Evolutionary conservation across 768 basidiomycete genomes (phyloP).

Genomic region (Pulveroboletus ravenelii): DNA sequence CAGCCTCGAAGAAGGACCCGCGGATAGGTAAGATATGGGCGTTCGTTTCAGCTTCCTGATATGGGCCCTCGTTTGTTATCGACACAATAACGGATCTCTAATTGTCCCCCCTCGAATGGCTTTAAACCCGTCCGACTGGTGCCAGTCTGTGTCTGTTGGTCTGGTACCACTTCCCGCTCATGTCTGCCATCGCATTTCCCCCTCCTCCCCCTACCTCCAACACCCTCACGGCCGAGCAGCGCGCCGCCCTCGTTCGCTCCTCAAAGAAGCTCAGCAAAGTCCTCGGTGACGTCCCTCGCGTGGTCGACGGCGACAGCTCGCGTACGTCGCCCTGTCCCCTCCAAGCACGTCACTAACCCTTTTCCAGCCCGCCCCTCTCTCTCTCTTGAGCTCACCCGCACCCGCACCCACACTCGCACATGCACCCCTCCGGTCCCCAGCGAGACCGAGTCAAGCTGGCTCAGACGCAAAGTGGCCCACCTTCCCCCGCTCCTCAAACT

Average conservation of each 20-base stretch:
- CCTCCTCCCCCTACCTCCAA: slow-evolving; percentile 57
- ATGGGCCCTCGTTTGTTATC: no score
- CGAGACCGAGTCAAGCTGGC: slow-evolving; percentile 18
- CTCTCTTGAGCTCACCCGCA: not conserved
- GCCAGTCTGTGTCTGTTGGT: slow-evolving; percentile 9
- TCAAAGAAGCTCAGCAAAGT: slow-evolving; percentile 57
- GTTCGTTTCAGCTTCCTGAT: no score
- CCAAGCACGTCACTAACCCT: not conserved
- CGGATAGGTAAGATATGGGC: no score
- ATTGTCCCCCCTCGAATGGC: no score
- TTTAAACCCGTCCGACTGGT: no score
- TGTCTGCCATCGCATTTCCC: slow-evolving; percentile 7
- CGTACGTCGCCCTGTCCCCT: not conserved
- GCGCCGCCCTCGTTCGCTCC: slow-evolving; percentile 51
- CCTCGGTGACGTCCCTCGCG: slow-evolving; percentile 55
- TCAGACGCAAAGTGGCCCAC: slow-evolving; percentile 26
- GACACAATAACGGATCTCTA: no score
- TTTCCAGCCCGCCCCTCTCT: not conserved
- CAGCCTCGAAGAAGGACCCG: slow-evolving; percentile 40
- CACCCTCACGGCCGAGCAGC: slow-evolving; percentile 44
- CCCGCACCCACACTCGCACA: not conserved
- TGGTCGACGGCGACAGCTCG: slow-evolving; percentile 36
- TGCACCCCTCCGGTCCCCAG: not conserved
- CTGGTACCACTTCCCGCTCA: slow-evolving; percentile 23
- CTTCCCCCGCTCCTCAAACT: slow-evolving; percentile 24